Conservation (phyloP, 805 yeast species). For the Vanderwaltozyma yarrowii region DNA sequence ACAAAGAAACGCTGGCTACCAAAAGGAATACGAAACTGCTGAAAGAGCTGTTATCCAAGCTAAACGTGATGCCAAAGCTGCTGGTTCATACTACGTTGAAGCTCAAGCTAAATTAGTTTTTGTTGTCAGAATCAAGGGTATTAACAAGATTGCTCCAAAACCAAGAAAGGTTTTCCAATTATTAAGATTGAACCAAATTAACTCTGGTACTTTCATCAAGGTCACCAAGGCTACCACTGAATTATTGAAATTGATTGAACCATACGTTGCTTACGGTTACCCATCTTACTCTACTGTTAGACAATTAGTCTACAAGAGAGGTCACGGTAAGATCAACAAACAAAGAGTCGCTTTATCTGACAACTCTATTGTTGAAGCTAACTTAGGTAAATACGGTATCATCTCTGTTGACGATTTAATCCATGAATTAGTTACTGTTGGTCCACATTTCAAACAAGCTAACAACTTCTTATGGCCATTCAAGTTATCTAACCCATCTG, state of each 20-base stretch:
- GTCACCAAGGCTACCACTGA: slow-evolving; percentile 92
- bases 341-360: slow-evolving; percentile 88
- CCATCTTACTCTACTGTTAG: slow-evolving; percentile 87
- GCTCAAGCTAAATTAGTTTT: slow-evolving; percentile 93
- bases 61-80: slow-evolving; percentile 88
- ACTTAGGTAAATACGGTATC: slow-evolving; percentile 88
- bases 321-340: slow-evolving; percentile 93
- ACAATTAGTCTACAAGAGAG: slow-evolving; percentile 94
- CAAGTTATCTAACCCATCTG: slow-evolving; percentile 92
- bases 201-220: slow-evolving; percentile 91
- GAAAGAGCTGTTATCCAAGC: slow-evolving; percentile 81
- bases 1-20: slow-evolving; percentile 95
- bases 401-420: slow-evolving; percentile 85
- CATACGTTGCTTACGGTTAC: slow-evolving; percentile 96
- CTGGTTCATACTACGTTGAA: slow-evolving; percentile 88
- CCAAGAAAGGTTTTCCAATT: slow-evolving; percentile 97
- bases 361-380: slow-evolving; percentile 78
- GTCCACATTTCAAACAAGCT: slow-evolving; percentile 98
- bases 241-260: slow-evolving; percentile 88
- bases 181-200: slow-evolving; percentile 86
- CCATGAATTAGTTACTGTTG: slow-evolving; percentile 93
- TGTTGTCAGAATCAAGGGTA: slow-evolving; percentile 98
- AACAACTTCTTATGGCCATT: slow-evolving; percentile 98
- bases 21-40: slow-evolving; percentile 85
- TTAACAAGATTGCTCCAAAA: slow-evolving; percentile 96